These are phyloP conservation scores for Microbotryum saponariae DNA, from an alignment of 1,284 basidiomycete species.

Conservation along the genomic window DNA sequence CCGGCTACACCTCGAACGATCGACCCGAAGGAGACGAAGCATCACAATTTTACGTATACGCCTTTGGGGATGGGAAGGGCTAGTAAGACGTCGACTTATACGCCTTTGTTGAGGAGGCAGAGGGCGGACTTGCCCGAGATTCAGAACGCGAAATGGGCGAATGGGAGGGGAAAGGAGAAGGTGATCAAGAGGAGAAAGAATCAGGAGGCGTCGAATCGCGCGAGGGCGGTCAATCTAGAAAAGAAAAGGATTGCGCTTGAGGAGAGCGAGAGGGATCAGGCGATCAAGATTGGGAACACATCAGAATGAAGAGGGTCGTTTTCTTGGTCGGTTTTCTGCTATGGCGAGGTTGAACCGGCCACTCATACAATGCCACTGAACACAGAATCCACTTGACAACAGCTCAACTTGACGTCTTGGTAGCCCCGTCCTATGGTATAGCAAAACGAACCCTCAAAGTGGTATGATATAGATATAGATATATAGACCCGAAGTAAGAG, in stretches of 20 bases:
- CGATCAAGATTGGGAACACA: no score
- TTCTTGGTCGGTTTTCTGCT: no score
- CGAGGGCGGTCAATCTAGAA: constrained; percentile 22
- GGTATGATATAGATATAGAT: no score
- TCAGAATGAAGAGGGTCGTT: no score
- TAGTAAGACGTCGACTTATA: constrained; percentile 56
- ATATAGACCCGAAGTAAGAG: no score
- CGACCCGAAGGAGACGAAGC: neutral
- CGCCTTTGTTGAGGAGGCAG: constrained; percentile 57
- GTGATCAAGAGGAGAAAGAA: constrained; percentile 23
- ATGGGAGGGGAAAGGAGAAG: constrained; percentile 43
- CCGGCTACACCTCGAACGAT: neutral
- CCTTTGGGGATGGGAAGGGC: constrained; percentile 67
- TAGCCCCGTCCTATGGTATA: no score
- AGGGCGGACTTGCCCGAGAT: constrained; percentile 62
- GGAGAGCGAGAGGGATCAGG: constrained; percentile 1
- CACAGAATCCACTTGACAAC: no score
- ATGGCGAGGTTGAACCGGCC: no score
- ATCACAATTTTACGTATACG: constrained; percentile 44
- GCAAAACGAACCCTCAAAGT: no score
- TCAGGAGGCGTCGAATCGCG: constrained; percentile 10
- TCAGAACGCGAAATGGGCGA: constrained; percentile 67
- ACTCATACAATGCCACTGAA: no score
- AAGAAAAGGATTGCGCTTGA: constrained; percentile 22
- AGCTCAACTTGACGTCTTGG: no score